A percentile compares a stretch with the other conserved stretches of the same genome.
phyloP scores from a whole-genome alignment of 1,284 basidiomycete species.

The Puccinia triticina region DNA sequence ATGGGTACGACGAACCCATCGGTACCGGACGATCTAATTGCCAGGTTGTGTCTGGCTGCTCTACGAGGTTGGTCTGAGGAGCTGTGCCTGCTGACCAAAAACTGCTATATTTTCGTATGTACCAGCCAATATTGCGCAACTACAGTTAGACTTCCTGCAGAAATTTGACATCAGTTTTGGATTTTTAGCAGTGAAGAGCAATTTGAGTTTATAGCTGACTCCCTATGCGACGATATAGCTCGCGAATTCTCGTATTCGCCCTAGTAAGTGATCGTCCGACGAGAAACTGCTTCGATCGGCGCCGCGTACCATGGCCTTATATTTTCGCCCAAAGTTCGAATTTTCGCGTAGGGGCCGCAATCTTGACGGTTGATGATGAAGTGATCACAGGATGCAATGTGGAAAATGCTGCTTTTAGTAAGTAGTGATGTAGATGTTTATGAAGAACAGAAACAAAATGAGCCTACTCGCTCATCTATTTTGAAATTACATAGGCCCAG shows the following conservation, averaged over 20 bases:
- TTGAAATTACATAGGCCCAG: too few species aligned
- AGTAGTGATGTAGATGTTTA: constrained; percentile 52
- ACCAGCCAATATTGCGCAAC: not conserved
- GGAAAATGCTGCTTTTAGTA: constrained; percentile 88
- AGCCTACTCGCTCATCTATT: too few species aligned
- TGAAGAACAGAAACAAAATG: not conserved
- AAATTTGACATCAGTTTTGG: too few species aligned
- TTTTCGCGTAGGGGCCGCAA: constrained; percentile 83
- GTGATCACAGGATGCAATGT: constrained; percentile 82
- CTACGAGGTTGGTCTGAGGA: constrained; percentile 17
- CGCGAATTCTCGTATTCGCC: constrained; percentile 44
- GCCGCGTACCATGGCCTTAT: not conserved
- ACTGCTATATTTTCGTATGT: not conserved
- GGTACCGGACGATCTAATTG: not conserved
- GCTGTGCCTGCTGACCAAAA: not conserved
- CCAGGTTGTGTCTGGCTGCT: constrained; percentile 34
- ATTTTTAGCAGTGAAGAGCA: too few species aligned
- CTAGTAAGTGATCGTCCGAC: constrained; percentile 26
- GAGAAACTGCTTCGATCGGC: not conserved
- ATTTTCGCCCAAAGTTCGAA: constrained; percentile 65
- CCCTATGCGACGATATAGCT: not conserved
- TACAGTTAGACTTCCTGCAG: too few species aligned
- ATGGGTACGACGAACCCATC: not conserved
- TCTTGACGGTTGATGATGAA: constrained; percentile 71
- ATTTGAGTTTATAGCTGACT: too few species aligned